phyloP scores from a whole-genome alignment of 1,139 yeast genomes.

The Scheffersomyces parashehatae region DNA sequence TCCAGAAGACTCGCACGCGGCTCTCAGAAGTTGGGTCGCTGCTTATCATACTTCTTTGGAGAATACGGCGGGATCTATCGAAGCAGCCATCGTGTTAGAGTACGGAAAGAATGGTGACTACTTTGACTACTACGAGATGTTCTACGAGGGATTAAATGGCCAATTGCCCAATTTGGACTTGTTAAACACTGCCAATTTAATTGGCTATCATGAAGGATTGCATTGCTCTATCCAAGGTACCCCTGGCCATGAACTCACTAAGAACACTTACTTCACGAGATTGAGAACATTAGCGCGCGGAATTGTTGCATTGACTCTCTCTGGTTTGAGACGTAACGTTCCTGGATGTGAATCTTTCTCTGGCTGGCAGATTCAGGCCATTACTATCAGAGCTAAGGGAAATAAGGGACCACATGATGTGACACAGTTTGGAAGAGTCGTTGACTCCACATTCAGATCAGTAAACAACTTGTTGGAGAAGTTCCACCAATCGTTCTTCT shows the following conservation, averaged over 20 bases:
- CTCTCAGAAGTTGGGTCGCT: slow-evolving; percentile 87
- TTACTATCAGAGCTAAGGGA: slow-evolving; percentile 73
- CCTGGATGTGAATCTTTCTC: slow-evolving; percentile 89
- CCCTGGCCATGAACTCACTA: slow-evolving; percentile 43
- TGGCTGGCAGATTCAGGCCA: slow-evolving; percentile 94
- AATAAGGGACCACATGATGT: slow-evolving; percentile 66
- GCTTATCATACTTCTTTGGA: slow-evolving; percentile 89
- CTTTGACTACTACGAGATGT: slow-evolving; percentile 72
- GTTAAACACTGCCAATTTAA: slow-evolving; percentile 72
- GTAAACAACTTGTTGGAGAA: slow-evolving; percentile 92
- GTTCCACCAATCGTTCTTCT: slow-evolving; percentile 96
- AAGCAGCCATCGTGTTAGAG: slow-evolving; percentile 86
- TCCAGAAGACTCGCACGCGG: slow-evolving; percentile 68
- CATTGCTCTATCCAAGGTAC: slow-evolving; percentile 67
- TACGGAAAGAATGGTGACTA: slow-evolving; percentile 67
- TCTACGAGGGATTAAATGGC: slow-evolving; percentile 90
- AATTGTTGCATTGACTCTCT: slow-evolving; percentile 62
- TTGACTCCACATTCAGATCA: slow-evolving; percentile 85
- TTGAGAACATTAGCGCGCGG: slow-evolving; percentile 64
- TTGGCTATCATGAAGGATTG: slow-evolving; percentile 75
- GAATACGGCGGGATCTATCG: slow-evolving; percentile 92
- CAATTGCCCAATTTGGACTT: slow-evolving; percentile 93
- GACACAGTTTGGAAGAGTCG: slow-evolving; percentile 87
- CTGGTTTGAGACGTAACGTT: slow-evolving; percentile 61
- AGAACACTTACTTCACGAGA: slow-evolving; percentile 54